Percentiles rank a stretch among this genome's conserved stretches.
Conservation (phyloP, 176 grass and related monocot species). For the Carex cristatella region DNA sequence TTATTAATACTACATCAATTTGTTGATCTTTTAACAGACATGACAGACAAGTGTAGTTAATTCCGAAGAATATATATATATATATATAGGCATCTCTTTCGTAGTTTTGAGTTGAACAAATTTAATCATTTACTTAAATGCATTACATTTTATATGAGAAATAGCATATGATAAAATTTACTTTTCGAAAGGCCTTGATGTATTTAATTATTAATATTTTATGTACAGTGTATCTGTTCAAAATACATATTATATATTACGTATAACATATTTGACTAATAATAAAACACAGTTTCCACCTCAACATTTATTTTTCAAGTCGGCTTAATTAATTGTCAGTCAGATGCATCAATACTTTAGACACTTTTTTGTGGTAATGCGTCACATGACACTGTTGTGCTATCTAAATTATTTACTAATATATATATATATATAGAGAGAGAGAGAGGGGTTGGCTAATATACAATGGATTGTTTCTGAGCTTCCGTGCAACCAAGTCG, state of each 20-base stretch:
- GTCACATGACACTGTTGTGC: background rate
- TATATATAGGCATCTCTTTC: no score
- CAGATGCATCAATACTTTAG: background rate
- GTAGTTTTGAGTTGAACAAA: no score
- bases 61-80: no score
- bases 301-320: background rate
- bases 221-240: background rate
- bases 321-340: background rate
- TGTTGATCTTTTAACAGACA: no score
- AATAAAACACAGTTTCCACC: background rate
- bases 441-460: no score
- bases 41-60: no score
- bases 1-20: no score
- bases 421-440: background rate
- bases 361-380: background rate
- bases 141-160: background rate
- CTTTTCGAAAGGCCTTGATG: background rate
- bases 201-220: background rate
- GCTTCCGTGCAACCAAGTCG: no score
- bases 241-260: background rate
- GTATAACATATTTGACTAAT: background rate
- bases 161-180: no score
- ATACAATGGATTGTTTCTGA: fast-evolving
- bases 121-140: background rate
- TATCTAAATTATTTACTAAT: background rate